Conservation (phyloP, 2,329 filamentous ascomycete species). For the Fusarium xylarioides region DNA sequence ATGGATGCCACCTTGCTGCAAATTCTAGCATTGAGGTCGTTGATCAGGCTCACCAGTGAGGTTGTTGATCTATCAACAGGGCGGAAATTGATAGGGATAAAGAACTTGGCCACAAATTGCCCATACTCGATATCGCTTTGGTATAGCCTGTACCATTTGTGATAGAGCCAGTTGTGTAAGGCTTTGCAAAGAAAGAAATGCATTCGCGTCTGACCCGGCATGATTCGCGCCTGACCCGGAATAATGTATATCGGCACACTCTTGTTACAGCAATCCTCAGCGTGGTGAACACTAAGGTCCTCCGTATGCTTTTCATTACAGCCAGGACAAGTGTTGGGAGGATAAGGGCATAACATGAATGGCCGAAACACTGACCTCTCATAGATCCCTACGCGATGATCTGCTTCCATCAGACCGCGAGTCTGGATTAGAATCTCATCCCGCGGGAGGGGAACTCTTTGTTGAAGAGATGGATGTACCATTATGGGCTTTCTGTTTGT, state of each 20-base stretch:
- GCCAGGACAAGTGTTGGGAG: background rate
- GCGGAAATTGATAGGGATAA: background rate
- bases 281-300: background rate
- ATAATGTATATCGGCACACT: background rate
- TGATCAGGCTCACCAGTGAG: background rate
- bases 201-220: too few relatives aligned
- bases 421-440: background rate
- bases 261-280: background rate
- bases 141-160: background rate
- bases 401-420: background rate
- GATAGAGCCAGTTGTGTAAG: background rate
- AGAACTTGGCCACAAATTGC: background rate
- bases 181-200: background rate
- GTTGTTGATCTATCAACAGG: background rate
- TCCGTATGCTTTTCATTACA: accelerated
- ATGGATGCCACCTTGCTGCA: background rate
- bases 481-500: too few relatives aligned
- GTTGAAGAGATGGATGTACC: accelerated
- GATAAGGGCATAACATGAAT: background rate
- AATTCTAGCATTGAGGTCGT: background rate
- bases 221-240: too few relatives aligned
- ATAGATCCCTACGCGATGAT: accelerated
- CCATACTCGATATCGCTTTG: background rate
- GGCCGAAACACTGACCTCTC: background rate
- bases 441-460: accelerated